Evolutionary conservation across 352 stramenopile genomes (phyloP), one percentile per base, ranked within the genome.

Genomic region (Globisporangium spiculum): DNA sequence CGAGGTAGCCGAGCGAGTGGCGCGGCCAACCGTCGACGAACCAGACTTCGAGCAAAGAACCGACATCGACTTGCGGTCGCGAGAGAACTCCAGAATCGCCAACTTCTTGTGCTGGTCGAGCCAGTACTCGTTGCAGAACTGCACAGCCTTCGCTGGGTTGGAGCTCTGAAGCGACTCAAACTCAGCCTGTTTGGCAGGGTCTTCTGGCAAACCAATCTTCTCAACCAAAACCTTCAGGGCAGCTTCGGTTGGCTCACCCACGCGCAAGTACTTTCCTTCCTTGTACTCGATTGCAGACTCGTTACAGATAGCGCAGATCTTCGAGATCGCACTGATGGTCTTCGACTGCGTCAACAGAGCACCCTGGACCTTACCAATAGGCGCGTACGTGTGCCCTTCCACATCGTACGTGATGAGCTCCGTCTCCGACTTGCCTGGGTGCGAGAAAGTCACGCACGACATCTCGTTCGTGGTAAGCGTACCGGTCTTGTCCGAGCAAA

Each of bases 401-500:
- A 99, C 91, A 27, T 85, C 75, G 71, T 98, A 97, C 74, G 96
- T 96, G 64, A 93, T 71, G 7, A 97, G 72, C 26, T 94, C 86
- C 24, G 80, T 91, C 52, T 95, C 89, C 0, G 72, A 73, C 64
- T 68, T 78, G 41, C 86, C 86, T 1, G 79, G 63, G 70, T 94
- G 84, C 65, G 82, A 84, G 65, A 96, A 94, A 54, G 81, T 93
- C 18, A 93, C 72, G 52, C 83, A 92, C 27, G 87, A 93, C 98
- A 99, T 99, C 81, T 99, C 90, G 81, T 99, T 99, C 22, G 93
- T 99, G 2, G 97, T 99, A 4, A 99, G 81, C 50, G 97, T 99
- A 14, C 98, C 98, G 16, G 88, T 97, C 81, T 93, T 96, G 76
- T 94, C 95, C 56, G 89, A 98, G 75, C 94, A 98, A 75, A 98